Conservation (phyloP, 2,329 filamentous ascomycete genomes). For the Diaporthe caulivora region DNA sequence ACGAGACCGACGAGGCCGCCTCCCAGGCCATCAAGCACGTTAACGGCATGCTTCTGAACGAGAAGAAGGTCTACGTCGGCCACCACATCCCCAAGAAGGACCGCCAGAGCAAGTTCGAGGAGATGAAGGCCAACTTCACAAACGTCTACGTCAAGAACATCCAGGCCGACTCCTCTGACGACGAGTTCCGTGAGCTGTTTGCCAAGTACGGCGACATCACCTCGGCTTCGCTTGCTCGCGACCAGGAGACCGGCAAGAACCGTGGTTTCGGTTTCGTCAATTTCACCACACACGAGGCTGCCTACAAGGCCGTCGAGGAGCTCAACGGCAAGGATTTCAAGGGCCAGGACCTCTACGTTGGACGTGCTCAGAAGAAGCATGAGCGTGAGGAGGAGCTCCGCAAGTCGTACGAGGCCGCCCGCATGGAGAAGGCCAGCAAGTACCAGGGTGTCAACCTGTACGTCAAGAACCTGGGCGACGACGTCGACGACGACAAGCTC, state of each 20-base stretch:
- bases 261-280: slow-evolving; percentile 97
- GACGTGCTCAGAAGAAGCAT: slow-evolving; percentile 99
- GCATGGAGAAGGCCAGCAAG: slow-evolving; percentile 98
- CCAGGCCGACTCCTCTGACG: slow-evolving; percentile 83
- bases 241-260: slow-evolving; percentile 86
- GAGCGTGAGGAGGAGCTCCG: slow-evolving; percentile 99
- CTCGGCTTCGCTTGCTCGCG: slow-evolving; percentile 92
- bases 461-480: slow-evolving; percentile 98
- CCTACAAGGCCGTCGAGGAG: slow-evolving; percentile 87
- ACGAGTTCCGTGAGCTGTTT: slow-evolving; percentile 94
- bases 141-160: slow-evolving; percentile 99
- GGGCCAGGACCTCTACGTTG: slow-evolving; percentile 96
- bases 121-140: slow-evolving; percentile 99
- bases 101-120: slow-evolving; percentile 99
- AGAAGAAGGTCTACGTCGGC: slow-evolving; percentile 99
- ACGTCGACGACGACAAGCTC: slow-evolving; percentile 97
- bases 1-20: slow-evolving; percentile 98
- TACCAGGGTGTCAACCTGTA: slow-evolving; percentile 99
- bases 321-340: slow-evolving; percentile 94
- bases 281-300: slow-evolving; percentile 91
- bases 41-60: slow-evolving; percentile 99
- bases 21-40: slow-evolving; percentile 99
- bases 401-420: slow-evolving; percentile 98
- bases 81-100: slow-evolving; percentile 99
- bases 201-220: slow-evolving; percentile 95